These are phyloP conservation scores for Apophysomyces elegans DNA, from an alignment of 371 early-diverging fungal genomes.

Conservation along the genomic window DNA sequence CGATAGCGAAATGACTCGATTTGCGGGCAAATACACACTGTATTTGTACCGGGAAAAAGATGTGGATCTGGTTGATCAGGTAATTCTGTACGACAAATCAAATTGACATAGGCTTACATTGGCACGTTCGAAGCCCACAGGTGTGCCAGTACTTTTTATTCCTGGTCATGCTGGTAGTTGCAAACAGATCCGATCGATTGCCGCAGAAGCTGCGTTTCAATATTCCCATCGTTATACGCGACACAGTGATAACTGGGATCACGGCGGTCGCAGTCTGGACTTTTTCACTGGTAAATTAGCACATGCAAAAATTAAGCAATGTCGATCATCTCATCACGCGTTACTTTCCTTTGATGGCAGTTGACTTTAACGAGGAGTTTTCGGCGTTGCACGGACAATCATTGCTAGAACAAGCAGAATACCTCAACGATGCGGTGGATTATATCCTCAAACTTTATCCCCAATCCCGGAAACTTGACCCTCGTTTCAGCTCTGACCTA, in stretches of 20 bases:
- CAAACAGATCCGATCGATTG: constrained; percentile 88
- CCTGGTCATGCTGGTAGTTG: constrained; percentile 96
- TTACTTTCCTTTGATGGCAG: constrained; percentile 36
- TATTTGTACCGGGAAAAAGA: constrained; percentile 82
- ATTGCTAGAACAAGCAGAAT: constrained; percentile 83
- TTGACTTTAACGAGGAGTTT: constrained; percentile 92
- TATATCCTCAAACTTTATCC: constrained; percentile 81
- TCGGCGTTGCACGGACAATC: constrained; percentile 85
- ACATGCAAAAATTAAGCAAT: background rate
- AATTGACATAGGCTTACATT: background rate
- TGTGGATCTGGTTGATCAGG: constrained; percentile 52
- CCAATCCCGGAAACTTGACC: constrained; percentile 34
- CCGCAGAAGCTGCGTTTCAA: constrained; percentile 67
- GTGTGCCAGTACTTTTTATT: constrained; percentile 90
- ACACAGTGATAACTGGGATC: constrained; percentile 31
- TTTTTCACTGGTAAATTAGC: constrained; percentile 75
- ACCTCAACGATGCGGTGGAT: constrained; percentile 83
- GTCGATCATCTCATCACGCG: constrained; percentile 2
- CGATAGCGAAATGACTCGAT: constrained; percentile 67
- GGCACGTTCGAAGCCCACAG: constrained; percentile 46
- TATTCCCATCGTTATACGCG: constrained; percentile 54
- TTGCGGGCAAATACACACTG: constrained; percentile 79
- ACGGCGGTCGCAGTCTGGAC: constrained; percentile 67
- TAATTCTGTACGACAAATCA: constrained; percentile 19
- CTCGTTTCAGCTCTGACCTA: constrained; percentile 22